A percentile compares a stretch with the other conserved stretches of the same genome.
Conservation (phyloP, 257 asterid species). For the Solanum paucissectum region DNA sequence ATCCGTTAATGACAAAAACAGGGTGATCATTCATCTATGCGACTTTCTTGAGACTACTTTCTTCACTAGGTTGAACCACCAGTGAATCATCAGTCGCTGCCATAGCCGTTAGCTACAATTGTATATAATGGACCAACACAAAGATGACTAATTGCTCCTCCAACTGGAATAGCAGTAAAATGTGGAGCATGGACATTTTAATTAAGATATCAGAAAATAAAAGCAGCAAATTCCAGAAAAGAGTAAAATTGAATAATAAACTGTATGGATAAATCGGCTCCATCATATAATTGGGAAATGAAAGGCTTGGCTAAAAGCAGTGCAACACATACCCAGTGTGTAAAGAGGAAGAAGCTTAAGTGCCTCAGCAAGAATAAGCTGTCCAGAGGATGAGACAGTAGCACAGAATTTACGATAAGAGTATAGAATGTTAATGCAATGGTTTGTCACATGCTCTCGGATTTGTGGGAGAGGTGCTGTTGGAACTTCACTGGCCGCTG, state of each 20-base stretch:
- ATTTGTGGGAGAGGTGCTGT: slow-evolving; percentile 65
- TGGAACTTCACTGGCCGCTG: slow-evolving; percentile 86
- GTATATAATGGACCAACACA: not conserved
- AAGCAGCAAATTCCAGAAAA: not conserved
- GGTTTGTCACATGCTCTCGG: slow-evolving; percentile 75
- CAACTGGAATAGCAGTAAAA: not conserved
- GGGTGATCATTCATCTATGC: not conserved
- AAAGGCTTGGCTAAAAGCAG: slow-evolving; percentile 1
- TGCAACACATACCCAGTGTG: slow-evolving; percentile 60
- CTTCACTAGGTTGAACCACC: not conserved
- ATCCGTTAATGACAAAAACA: not conserved
- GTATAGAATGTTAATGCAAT: slow-evolving; percentile 74
- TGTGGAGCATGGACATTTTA: not conserved
- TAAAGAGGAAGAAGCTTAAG: slow-evolving; percentile 87
- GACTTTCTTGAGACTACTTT: not conserved
- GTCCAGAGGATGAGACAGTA: slow-evolving; percentile 87
- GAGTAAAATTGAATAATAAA: not conserved
- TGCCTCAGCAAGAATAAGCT: slow-evolving; percentile 92
- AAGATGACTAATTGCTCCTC: not conserved
- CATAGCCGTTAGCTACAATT: not conserved
- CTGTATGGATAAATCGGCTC: not conserved
- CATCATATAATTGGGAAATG: not conserved
- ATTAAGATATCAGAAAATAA: not conserved
- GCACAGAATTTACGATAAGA: slow-evolving; percentile 91
- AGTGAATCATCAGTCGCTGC: not conserved